Evolutionary conservation across 2,329 filamentous ascomycete genomes (phyloP), one percentile per base, ranked within the genome.

Genomic region (Fusarium brevicatenulatum): DNA sequence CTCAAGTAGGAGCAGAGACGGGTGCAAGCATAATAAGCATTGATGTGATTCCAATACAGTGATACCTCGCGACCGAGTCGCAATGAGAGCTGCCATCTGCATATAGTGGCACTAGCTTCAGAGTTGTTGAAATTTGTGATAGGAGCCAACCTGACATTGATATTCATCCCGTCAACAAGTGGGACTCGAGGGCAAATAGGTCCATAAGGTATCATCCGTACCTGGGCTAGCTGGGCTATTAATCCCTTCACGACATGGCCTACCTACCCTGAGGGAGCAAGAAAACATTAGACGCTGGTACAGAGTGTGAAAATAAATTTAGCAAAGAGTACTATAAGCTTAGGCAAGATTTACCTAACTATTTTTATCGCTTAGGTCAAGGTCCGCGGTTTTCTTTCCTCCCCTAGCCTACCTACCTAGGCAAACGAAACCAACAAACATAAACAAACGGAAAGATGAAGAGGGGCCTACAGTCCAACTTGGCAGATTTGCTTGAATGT

Each of bases 391-490:
- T 37, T 37, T 18, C 36, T 37, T 19, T 37, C 4, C 36, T 37
- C 36, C 16, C 16, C 36, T 10, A 10, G 36, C 16, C 36, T 37
- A 37, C 36, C 36, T 18, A 16, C 15, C 15, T 16, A 39, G 32
- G 25, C 44, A 69, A 72, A 68, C 50, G 61, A 68, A 62, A 56
- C 63, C 44, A 56, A 70, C 52, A 56, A 52, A 71, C 42, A 72
- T 21, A 58, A 55, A 43, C 52, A 53, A 49, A 42, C 36, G 16
- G 10, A 36, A 34, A 30, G 32, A 36, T 44, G 32, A 50, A 32
- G 46, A 43, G 34, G 28, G 19, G 50, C 15, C 25, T 39, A 28
- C 9, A 30, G 19, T 18, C n/a, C n/a, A 21, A 52, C 18, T 15
- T 52, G 12, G 30, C 32, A 52, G 9, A 15, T 36, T 36, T 34